Evolutionary conservation across 2,329 filamentous ascomycete species (phyloP), one percentile per base, ranked within the genome.

Genomic region (Pyrenochaeta sp.): DNA sequence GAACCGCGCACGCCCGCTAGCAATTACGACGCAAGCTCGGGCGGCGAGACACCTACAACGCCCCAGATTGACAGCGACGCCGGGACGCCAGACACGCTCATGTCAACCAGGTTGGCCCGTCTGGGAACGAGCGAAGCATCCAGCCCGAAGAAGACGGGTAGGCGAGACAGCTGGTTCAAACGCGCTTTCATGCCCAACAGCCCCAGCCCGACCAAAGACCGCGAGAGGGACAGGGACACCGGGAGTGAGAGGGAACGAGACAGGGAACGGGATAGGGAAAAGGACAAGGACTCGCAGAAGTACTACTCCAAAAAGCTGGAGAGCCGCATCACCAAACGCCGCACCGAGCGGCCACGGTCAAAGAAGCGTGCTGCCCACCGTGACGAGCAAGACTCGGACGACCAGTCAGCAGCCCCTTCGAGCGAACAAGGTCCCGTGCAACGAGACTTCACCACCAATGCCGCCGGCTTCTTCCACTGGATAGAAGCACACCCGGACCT

Each of bases 401-500:
- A 41, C 31, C 43, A 22, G 2, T 37, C 30, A 8, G 41, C 38
- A 17, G 29, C 26, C n/a, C n/a, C n/a, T n/a, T n/a, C n/a, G 14
- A 32, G 45, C 14, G 34, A 41, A 19, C 26, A 44, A 17, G 32
- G 49, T 30, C 46, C 19, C 37, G 46, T 4, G 36, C 45, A 53
- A 17, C 55, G 57, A 45, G 55, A 55, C 39, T 63, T 58, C 45
- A 48, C 53, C 15, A 58, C 52, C 44, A 59, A 52, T 36, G 51
- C 80, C 40, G 74, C 74, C 3, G 73, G 77, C 23, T 72, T 86
- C 50, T 81, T 88, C 60, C 77, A 78, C 13, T 83, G 84, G 68
- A 75, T 89, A 40, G 83, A 85, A 55, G 76, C 79, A 4, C 84
- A 87, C 54, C 86, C 86, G 0, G 79, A 83, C 44, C 77, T 88